Base-by-base conservation (phyloP, 495 filamentous ascomycete species). In the Penicillium goetzii region DNA sequence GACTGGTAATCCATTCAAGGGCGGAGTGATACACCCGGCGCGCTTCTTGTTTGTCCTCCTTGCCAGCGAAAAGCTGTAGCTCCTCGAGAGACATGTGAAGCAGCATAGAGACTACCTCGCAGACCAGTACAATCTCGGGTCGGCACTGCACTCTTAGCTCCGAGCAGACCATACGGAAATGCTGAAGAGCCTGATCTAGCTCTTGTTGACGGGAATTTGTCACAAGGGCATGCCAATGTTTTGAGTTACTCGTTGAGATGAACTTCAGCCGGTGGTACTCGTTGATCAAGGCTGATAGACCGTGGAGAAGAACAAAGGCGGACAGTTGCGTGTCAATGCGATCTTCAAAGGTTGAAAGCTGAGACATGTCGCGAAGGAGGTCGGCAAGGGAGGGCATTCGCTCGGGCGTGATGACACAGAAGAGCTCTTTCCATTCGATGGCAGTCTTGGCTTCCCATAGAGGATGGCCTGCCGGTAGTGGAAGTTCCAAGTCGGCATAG, bases 21-120 rank as follows among this genome's bases (percentile, higher is more conserved):
- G 88, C 76, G 0, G 74, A 75, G 12, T 83, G 79, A 45, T 83
- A 84, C 9, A 84, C 81, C 3, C 81, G 72, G 4, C 80, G 75
- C 1, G 86, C 83, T 66, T 88, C 85, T 56, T 88, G 83, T 58
- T 85, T 82, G 58, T 86, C 87, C 56, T 88, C 84, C 38, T 86
- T 85, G 0, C 86, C 86, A 0, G 85, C 84, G 56, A 89, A 88
- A 1, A 86, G 80, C 60, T 90, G 86, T 0, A 90, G 79, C 54
- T 89, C 86, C 56, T 88, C 87, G 0, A 88, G 77, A 0, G 85
- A 85, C 62, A 87, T 81, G 69, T 88, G 77, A 0, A 89, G 72
- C 62, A 85, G 80, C 80, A 89, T 84, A 9, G 84, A 74, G 2
- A 88, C 72, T 0, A 87, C 74, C 60, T 89, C 81, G 5, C 85